Conservation (phyloP, 176 grass and related monocot species). For the Bonia amplexicaulis region DNA sequence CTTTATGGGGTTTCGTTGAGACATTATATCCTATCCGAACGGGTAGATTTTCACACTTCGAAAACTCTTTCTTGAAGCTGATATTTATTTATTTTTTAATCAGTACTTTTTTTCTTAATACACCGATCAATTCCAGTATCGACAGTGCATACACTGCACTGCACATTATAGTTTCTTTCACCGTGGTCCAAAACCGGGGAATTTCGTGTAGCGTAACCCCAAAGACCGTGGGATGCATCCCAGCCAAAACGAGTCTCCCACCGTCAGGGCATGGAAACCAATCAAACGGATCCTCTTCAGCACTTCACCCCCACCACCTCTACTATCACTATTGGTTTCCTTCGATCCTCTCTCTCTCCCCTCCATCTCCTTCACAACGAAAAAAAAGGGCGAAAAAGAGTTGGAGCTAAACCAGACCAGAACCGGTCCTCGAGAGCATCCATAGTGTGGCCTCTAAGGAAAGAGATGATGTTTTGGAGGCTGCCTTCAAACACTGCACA, state of each 20-base stretch:
- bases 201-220: background rate
- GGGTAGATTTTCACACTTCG: background rate
- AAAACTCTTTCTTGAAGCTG: background rate
- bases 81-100: background rate
- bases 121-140: background rate
- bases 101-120: background rate
- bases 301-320: background rate
- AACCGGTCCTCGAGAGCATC: background rate
- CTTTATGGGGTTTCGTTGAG: background rate
- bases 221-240: conserved; percentile 20
- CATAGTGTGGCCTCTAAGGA: too few species aligned
- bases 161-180: background rate
- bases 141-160: background rate
- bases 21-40: background rate
- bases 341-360: background rate
- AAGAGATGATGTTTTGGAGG: too few species aligned
- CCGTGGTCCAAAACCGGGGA: background rate
- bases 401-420: background rate
- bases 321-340: background rate
- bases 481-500: too few species aligned
- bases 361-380: background rate
- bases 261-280: conserved; percentile 22
- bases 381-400: background rate
- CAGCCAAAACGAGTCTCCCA: conserved; percentile 9
- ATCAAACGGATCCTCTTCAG: background rate